Conservation (phyloP, 352 stramenopile species). For the Globisporangium perplexum region DNA sequence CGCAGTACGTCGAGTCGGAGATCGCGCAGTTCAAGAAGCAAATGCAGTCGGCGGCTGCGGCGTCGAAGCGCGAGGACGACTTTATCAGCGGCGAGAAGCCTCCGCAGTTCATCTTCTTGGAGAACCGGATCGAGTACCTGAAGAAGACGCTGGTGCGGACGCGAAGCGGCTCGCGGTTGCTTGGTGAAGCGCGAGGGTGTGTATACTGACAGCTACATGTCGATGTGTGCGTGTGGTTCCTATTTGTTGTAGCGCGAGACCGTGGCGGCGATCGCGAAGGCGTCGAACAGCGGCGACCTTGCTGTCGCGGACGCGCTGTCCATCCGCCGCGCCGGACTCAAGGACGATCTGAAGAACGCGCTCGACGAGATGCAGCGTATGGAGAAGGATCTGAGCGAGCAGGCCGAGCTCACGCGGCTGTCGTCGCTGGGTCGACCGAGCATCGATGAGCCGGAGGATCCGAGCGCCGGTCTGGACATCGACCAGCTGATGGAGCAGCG, state of each 20-base stretch:
- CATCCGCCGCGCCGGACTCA: conserved; percentile 47
- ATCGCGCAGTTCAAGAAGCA: conserved; percentile 63
- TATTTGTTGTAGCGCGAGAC: conserved; percentile 36
- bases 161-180: background rate
- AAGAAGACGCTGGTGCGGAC: conserved; percentile 56
- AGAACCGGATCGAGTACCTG: conserved; percentile 65
- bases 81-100: conserved; percentile 77
- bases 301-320: conserved; percentile 61
- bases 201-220: no score
- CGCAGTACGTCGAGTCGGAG: conserved; percentile 49
- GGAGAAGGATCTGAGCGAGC: conserved; percentile 47
- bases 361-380: conserved; percentile 71
- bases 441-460: conserved; percentile 8
- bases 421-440: conserved; percentile 25
- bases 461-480: conserved; percentile 26
- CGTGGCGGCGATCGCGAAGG: conserved; percentile 48
- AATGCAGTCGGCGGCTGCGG: conserved; percentile 54
- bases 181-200: background rate
- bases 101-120: conserved; percentile 71
- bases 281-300: conserved; percentile 42
- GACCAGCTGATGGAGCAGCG: conserved; percentile 46
- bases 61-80: conserved; percentile 66
- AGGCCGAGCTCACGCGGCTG: conserved; percentile 13
- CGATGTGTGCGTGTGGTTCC: no score
- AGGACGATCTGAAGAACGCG: conserved; percentile 62